These are phyloP conservation scores for Lathyrus aphaca DNA, from an alignment of 306 rosid species.

Conservation along the genomic window DNA sequence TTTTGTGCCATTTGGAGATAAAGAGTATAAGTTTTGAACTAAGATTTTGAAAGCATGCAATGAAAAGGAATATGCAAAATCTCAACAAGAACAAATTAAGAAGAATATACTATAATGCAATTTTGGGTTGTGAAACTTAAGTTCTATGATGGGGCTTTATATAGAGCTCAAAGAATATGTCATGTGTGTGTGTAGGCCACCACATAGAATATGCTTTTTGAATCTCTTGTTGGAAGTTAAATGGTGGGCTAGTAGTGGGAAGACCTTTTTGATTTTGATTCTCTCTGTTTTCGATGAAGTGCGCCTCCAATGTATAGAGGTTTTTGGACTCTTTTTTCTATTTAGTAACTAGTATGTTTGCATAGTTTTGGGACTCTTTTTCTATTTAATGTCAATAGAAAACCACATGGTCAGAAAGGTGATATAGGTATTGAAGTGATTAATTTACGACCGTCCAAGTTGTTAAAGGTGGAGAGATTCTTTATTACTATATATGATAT, in stretches of 20 bases:
- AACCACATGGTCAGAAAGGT: constrained; percentile 16
- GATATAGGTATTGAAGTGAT: background rate
- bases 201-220: constrained; percentile 6
- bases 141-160: background rate
- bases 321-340: no score
- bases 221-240: background rate
- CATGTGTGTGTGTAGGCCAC: background rate
- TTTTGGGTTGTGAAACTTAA: background rate
- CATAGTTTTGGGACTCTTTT: background rate
- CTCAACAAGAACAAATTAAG: background rate
- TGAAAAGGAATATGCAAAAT: background rate
- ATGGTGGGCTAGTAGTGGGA: constrained; percentile 22
- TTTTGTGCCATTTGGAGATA: constrained; percentile 35
- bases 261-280: constrained; percentile 7
- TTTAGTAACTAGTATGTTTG: no score
- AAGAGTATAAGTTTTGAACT: background rate
- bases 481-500: constrained; percentile 1
- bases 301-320: background rate
- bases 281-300: constrained; percentile 8
- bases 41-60: constrained; percentile 5
- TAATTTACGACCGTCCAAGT: constrained; percentile 30
- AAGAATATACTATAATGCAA: background rate
- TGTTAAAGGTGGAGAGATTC: constrained; percentile 21
- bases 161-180: constrained; percentile 16
- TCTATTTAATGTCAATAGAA: constrained; percentile 19